Conservation (phyloP, 768 basidiomycete genomes). For the Hirschioporus abietinus region DNA sequence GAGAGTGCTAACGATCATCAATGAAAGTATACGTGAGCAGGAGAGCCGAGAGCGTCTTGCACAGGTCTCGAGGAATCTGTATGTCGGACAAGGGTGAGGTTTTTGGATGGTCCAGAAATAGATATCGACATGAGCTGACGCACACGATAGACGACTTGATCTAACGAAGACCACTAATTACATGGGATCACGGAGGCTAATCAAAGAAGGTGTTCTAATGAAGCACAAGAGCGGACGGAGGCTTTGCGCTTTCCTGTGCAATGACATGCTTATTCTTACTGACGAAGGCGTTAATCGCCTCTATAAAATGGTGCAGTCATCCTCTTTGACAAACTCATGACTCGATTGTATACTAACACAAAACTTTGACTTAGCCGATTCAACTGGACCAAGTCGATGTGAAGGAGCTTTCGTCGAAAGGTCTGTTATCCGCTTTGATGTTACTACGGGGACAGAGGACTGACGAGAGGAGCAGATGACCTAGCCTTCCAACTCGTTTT, state of each 20-base stretch:
- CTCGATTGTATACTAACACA: neutral
- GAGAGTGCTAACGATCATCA: slow-evolving; percentile 71
- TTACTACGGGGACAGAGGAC: neutral
- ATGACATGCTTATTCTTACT: slow-evolving; percentile 82
- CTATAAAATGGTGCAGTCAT: slow-evolving; percentile 70
- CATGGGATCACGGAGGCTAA: slow-evolving; percentile 72
- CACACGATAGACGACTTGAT: slow-evolving; percentile 58
- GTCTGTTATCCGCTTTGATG: neutral
- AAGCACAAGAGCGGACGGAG: slow-evolving; percentile 85
- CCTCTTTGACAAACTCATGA: neutral
- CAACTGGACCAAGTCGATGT: slow-evolving; percentile 63
- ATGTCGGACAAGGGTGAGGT: slow-evolving; percentile 80
- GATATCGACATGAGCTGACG: slow-evolving; percentile 7
- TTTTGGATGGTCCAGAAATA: neutral
- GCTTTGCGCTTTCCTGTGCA: slow-evolving; percentile 77
- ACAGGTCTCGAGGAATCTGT: slow-evolving; percentile 71
- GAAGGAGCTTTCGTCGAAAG: slow-evolving; percentile 47
- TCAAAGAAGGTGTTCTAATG: slow-evolving; percentile 71
- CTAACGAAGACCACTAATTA: slow-evolving; percentile 85
- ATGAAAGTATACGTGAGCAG: slow-evolving; percentile 81
- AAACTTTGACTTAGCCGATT: slow-evolving; percentile 54
- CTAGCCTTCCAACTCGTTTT: slow-evolving; percentile 59
- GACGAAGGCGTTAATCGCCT: slow-evolving; percentile 64
- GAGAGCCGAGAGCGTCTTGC: slow-evolving; percentile 76
- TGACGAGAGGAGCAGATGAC: slow-evolving; percentile 53